These are phyloP conservation scores for Lactifluus volemus DNA, from an alignment of 768 basidiomycete genomes.

Conservation along the genomic window DNA sequence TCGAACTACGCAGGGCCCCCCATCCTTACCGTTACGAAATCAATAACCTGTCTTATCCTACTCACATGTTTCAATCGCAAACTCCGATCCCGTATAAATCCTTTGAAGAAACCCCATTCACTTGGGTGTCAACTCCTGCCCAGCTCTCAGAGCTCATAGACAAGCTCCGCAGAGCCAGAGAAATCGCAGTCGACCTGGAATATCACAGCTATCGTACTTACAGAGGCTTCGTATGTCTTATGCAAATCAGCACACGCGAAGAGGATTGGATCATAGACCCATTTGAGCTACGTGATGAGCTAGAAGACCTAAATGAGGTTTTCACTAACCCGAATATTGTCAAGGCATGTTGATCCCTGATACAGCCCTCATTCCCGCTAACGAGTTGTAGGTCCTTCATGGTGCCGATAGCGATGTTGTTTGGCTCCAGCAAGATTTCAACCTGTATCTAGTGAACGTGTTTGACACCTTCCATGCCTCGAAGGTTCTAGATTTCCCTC, in stretches of 20 bases:
- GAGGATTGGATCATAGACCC: slow-evolving; percentile 86
- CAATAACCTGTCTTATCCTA: slow-evolving; percentile 59
- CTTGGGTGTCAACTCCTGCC: slow-evolving; percentile 55
- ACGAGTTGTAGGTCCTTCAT: slow-evolving; percentile 65
- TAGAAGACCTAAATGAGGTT: slow-evolving; percentile 70
- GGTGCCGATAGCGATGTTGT: slow-evolving; percentile 91
- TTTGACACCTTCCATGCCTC: slow-evolving; percentile 98
- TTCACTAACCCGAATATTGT: slow-evolving; percentile 79
- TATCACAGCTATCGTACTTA: slow-evolving; percentile 86
- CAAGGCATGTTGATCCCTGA: slow-evolving; percentile 46
- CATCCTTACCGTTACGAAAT: slow-evolving; percentile 91
- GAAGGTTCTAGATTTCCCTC: slow-evolving; percentile 73
- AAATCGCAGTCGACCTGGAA: slow-evolving; percentile 92
- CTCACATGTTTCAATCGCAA: slow-evolving; percentile 49
- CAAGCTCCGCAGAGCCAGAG: slow-evolving; percentile 52
- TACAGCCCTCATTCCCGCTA: not conserved
- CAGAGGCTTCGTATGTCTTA: slow-evolving; percentile 82
- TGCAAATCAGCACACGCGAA: slow-evolving; percentile 81
- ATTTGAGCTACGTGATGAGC: slow-evolving; percentile 61
- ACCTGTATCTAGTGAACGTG: slow-evolving; percentile 87
- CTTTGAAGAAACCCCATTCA: slow-evolving; percentile 60
- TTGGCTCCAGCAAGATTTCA: slow-evolving; percentile 96
- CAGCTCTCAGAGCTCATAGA: slow-evolving; percentile 56
- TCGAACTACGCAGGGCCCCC: slow-evolving; percentile 25
- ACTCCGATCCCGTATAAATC: slow-evolving; percentile 45